Evolutionary conservation across 768 basidiomycete genomes (phyloP).

Genomic region (Phaeotremella fagi): DNA sequence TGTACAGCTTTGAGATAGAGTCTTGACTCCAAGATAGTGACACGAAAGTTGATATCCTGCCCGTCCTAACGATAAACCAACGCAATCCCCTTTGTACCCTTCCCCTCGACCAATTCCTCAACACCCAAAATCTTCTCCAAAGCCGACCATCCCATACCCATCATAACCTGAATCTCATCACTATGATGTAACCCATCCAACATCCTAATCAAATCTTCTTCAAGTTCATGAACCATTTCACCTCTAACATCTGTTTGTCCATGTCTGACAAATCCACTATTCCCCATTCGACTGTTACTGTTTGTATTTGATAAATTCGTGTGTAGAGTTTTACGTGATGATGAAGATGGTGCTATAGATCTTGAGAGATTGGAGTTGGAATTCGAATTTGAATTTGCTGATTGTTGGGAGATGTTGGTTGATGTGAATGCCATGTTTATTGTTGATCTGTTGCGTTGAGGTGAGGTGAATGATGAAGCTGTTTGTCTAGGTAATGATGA

Average conservation of each 20-base stretch:
- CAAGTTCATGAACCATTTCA: conserved; percentile 14
- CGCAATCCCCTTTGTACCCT: conserved; percentile 68
- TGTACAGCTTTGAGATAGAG: no score
- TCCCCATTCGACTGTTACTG: no score
- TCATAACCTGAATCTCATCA: conserved; percentile 79
- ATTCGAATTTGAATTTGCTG: no score
- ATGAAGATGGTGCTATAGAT: conserved; percentile 1
- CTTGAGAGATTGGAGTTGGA: no score
- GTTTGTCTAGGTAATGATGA: conserved; percentile 10
- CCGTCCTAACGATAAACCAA: conserved; percentile 63
- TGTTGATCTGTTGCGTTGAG: not conserved
- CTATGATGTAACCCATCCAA: conserved; percentile 88
- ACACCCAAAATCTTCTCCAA: conserved; percentile 60
- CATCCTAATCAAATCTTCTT: conserved; percentile 49
- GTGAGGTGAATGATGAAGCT: conserved; percentile 19
- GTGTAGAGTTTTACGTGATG: not conserved
- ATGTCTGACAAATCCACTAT: no score
- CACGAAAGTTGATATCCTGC: no score
- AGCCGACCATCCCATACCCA: conserved; percentile 76
- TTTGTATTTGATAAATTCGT: conserved; percentile 2
- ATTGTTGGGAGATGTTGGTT: not conserved
- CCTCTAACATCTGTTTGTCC: no score
- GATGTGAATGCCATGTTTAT: not conserved
- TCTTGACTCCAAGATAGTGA: no score
- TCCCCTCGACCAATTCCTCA: conserved; percentile 56